These are phyloP conservation scores for Arxiozyma heterogenica DNA, from an alignment of 1,139 yeast genomes.

Conservation along the genomic window DNA sequence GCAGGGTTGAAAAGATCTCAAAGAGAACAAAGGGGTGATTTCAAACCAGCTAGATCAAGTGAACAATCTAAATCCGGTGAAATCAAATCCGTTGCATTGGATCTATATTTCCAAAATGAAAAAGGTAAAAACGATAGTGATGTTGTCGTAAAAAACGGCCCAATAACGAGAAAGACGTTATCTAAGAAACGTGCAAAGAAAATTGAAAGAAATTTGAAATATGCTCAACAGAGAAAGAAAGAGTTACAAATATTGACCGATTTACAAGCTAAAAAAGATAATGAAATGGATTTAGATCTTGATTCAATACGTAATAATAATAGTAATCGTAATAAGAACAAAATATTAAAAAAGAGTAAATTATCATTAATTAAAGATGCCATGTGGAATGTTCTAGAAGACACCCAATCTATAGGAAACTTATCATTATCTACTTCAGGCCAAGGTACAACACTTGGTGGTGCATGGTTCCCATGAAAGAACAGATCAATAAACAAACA, in stretches of 20 bases:
- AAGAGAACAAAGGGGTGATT: slow-evolving; percentile 38
- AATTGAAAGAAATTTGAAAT: slow-evolving; percentile 69
- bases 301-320: slow-evolving; percentile 24
- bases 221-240: slow-evolving; percentile 46
- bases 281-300: slow-evolving; percentile 43
- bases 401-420: slow-evolving; percentile 38
- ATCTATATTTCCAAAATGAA: slow-evolving; percentile 44
- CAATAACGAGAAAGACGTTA: slow-evolving; percentile 49
- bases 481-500: not conserved
- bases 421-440: slow-evolving; percentile 37
- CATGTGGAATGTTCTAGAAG: slow-evolving; percentile 61
- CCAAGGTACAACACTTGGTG: slow-evolving; percentile 80
- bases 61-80: slow-evolving; percentile 39
- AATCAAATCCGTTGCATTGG: slow-evolving; percentile 53
- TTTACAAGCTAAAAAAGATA: slow-evolving; percentile 38
- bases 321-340: not conserved
- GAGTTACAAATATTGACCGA: slow-evolving; percentile 34
- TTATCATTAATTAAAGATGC: slow-evolving; percentile 52
- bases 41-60: slow-evolving; percentile 37
- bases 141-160: slow-evolving; percentile 26
- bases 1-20: slow-evolving; percentile 50
- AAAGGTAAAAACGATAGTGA: slow-evolving; percentile 34
- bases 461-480: slow-evolving; percentile 36
- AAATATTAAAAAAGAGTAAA: slow-evolving; percentile 28
- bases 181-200: slow-evolving; percentile 78